These are phyloP conservation scores for Clavaria fumosa DNA, from an alignment of 768 basidiomycete genomes.

Conservation along the genomic window DNA sequence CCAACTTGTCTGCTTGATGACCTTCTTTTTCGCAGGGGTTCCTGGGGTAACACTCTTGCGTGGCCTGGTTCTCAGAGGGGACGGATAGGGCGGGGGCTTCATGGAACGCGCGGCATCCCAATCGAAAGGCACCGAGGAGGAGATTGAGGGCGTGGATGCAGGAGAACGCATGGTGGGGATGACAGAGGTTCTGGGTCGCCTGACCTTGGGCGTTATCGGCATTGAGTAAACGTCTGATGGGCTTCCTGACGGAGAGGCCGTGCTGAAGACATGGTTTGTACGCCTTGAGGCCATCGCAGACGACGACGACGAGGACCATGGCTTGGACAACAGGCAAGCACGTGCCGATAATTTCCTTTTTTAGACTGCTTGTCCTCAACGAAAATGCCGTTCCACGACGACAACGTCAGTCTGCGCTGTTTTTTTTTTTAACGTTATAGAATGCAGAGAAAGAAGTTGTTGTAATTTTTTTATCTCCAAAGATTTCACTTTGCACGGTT, in stretches of 20 bases:
- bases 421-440: background rate
- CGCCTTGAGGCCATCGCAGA: too few species aligned
- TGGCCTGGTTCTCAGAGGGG: slow-evolving; percentile 35
- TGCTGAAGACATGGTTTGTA: too few species aligned
- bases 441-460: background rate
- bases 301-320: too few species aligned
- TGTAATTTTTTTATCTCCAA: too few species aligned
- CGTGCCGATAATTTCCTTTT: background rate
- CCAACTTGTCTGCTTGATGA: slow-evolving; percentile 50
- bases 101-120: slow-evolving; percentile 72
- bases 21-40: slow-evolving; percentile 47
- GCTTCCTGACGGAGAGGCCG: too few species aligned
- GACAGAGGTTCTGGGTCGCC: slow-evolving; percentile 35
- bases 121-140: slow-evolving; percentile 67
- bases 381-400: background rate
- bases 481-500: too few species aligned
- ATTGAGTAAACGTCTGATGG: slow-evolving; percentile 4
- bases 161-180: slow-evolving; percentile 39
- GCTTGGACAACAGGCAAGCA: too few species aligned
- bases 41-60: slow-evolving; percentile 25
- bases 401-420: background rate
- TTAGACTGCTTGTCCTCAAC: too few species aligned
- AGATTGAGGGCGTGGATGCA: slow-evolving; percentile 53
- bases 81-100: slow-evolving; percentile 57
- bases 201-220: slow-evolving; percentile 16